Conservation (phyloP, 495 filamentous ascomycete species). For the Neurospora hispaniola region DNA sequence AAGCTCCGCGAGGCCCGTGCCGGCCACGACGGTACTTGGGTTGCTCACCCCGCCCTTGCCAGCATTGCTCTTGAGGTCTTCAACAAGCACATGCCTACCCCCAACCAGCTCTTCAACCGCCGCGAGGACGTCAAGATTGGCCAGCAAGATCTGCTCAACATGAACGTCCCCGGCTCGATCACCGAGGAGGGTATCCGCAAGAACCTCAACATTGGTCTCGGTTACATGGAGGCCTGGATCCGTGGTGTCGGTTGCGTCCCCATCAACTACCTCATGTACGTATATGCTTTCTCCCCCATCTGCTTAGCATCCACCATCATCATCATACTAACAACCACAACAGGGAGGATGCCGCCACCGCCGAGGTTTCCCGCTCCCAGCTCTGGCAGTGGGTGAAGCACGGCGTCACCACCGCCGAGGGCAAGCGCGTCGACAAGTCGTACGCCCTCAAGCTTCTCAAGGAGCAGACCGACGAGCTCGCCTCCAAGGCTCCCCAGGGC, state of each 20-base stretch:
- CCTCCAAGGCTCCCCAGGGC: conserved; percentile 67
- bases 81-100: conserved; percentile 98
- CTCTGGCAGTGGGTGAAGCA: conserved; percentile 96
- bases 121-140: conserved; percentile 83
- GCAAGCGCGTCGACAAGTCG: conserved; percentile 85
- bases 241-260: conserved; percentile 92
- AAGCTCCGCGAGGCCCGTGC: conserved; percentile 94
- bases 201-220: conserved; percentile 93
- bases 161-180: conserved; percentile 89
- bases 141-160: conserved; percentile 90
- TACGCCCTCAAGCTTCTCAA: conserved; percentile 80
- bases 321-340: conserved; percentile 12
- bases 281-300: neutral
- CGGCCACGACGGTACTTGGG: conserved; percentile 94
- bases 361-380: conserved; percentile 84
- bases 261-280: conserved; percentile 94
- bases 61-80: conserved; percentile 85
- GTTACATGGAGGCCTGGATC: conserved; percentile 99
- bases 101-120: conserved; percentile 88
- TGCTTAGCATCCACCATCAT: too few relatives aligned
- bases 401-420: conserved; percentile 74
- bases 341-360: conserved; percentile 89
- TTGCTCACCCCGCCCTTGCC: conserved; percentile 91
- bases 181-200: conserved; percentile 96
- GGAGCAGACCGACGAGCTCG: conserved; percentile 73